phyloP scores from a whole-genome alignment of 2,329 filamentous ascomycete genomes.

The Dryadomyces quercivorus region DNA sequence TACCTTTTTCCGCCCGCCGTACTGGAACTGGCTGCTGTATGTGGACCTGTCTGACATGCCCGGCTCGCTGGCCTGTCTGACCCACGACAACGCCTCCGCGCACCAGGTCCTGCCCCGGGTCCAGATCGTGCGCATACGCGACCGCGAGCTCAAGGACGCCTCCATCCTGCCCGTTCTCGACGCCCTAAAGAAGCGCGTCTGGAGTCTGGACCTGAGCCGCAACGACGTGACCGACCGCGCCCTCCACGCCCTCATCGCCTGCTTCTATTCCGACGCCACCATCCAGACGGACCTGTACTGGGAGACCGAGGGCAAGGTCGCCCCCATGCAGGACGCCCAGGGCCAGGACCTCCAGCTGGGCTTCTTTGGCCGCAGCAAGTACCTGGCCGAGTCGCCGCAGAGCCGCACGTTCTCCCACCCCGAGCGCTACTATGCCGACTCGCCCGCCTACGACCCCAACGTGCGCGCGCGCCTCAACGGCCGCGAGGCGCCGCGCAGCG shows the following conservation, averaged over 20 bases:
- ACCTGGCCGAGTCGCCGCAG: slow-evolving; percentile 33
- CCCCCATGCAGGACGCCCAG: slow-evolving; percentile 2
- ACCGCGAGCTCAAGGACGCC: slow-evolving; percentile 32
- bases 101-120: slow-evolving; percentile 28
- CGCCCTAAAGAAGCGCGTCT: slow-evolving; percentile 28
- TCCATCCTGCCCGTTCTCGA: slow-evolving; percentile 22
- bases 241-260: slow-evolving; percentile 20
- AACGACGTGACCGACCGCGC: slow-evolving; percentile 38
- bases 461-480: slow-evolving; percentile 24
- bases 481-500: slow-evolving; percentile 16
- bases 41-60: slow-evolving; percentile 39
- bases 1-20: slow-evolving; percentile 24
- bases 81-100: slow-evolving; percentile 13
- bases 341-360: slow-evolving; percentile 17
- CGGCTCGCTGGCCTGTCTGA: slow-evolving; percentile 26
- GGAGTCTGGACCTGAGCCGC: slow-evolving; percentile 42
- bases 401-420: slow-evolving; percentile 33
- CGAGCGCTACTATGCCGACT: slow-evolving; percentile 34
- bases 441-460: slow-evolving; percentile 27
- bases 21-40: slow-evolving; percentile 32
- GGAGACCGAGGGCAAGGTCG: slow-evolving; percentile 33
- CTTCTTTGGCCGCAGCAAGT: slow-evolving; percentile 28
- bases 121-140: slow-evolving; percentile 37
- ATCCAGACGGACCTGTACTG: slow-evolving; percentile 26
- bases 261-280: slow-evolving; percentile 18